Evolutionary conservation across 2,329 filamentous ascomycete genomes (phyloP).

Genomic region (Alternaria metachromatica): DNA sequence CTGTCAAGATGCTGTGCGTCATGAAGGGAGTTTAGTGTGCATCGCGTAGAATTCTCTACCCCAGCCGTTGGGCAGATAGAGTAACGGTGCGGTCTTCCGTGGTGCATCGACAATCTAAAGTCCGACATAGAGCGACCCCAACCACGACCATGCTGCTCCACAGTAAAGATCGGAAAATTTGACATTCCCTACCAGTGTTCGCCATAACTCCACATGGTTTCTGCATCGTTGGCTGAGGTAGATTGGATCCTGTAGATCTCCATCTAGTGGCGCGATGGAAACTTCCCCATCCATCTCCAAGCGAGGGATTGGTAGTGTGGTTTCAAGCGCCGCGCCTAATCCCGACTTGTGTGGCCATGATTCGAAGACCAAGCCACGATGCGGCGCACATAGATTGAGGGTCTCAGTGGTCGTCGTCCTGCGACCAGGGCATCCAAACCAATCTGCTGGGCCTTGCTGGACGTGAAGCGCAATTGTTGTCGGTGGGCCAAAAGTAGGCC

Average conservation of each 20-base stretch:
- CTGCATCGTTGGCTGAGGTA: neutral
- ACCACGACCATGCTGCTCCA: neutral
- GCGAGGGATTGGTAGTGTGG: neutral
- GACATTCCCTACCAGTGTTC: neutral
- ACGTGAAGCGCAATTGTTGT: neutral
- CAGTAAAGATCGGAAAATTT: neutral
- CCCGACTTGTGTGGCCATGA: neutral
- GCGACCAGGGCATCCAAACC: constrained; percentile 1
- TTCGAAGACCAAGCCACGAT: constrained; percentile 7
- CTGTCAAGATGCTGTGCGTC: neutral
- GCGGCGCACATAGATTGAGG: constrained; percentile 13
- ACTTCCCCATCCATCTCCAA: neutral
- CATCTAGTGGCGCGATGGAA: constrained; percentile 2
- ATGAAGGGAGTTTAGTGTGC: neutral
- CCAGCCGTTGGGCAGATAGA: neutral
- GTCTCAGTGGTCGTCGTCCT: neutral
- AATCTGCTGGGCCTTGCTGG: neutral
- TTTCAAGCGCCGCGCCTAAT: constrained; percentile 7
- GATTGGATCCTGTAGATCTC: neutral
- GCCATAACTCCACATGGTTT: neutral
- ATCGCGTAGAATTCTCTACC: constrained; percentile 1
- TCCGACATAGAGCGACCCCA: neutral
- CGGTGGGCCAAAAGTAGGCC: neutral
- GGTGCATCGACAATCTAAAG: neutral
- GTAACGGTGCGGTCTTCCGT: neutral